These are phyloP conservation scores for Allantophomopsis lycopodina DNA, from an alignment of 2,329 filamentous ascomycete genomes.

Conservation along the genomic window DNA sequence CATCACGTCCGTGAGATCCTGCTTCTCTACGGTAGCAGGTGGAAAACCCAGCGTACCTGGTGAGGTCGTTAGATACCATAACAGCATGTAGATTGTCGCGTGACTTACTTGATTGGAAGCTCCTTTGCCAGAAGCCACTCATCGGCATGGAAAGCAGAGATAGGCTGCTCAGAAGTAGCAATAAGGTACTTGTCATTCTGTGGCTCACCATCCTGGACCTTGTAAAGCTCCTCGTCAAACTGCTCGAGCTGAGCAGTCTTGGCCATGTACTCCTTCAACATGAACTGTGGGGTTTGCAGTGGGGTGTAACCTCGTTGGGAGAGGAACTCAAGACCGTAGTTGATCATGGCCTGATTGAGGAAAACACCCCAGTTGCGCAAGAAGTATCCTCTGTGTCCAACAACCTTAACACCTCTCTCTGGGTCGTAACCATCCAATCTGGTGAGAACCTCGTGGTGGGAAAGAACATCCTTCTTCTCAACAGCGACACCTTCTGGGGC, in stretches of 20 bases:
- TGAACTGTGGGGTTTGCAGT: constrained; percentile 83
- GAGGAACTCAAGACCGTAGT: constrained; percentile 88
- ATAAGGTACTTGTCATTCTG: constrained; percentile 72
- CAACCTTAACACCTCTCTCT: constrained; percentile 84
- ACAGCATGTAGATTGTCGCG: not conserved
- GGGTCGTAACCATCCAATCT: constrained; percentile 86
- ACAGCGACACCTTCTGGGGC: constrained; percentile 60
- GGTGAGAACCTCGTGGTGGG: constrained; percentile 87
- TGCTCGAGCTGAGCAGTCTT: constrained; percentile 96
- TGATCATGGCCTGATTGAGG: constrained; percentile 84
- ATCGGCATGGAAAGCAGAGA: constrained; percentile 82
- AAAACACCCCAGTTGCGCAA: constrained; percentile 81
- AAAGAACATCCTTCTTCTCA: constrained; percentile 66
- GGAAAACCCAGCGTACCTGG: constrained; percentile 68
- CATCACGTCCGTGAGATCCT: constrained; percentile 80
- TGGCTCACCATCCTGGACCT: constrained; percentile 78
- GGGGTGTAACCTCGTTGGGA: constrained; percentile 68
- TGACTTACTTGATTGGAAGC: constrained; percentile 65
- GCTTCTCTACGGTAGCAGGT: constrained; percentile 96
- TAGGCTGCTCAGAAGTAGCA: constrained; percentile 86
- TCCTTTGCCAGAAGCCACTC: constrained; percentile 84
- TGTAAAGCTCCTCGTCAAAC: constrained; percentile 97
- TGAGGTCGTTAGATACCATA: constrained; percentile 3
- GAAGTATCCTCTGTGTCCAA: constrained; percentile 90
- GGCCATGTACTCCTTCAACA: constrained; percentile 90